These are phyloP conservation scores for Penicillium verrucosum DNA, from an alignment of 2,329 filamentous ascomycete species.

Conservation along the genomic window DNA sequence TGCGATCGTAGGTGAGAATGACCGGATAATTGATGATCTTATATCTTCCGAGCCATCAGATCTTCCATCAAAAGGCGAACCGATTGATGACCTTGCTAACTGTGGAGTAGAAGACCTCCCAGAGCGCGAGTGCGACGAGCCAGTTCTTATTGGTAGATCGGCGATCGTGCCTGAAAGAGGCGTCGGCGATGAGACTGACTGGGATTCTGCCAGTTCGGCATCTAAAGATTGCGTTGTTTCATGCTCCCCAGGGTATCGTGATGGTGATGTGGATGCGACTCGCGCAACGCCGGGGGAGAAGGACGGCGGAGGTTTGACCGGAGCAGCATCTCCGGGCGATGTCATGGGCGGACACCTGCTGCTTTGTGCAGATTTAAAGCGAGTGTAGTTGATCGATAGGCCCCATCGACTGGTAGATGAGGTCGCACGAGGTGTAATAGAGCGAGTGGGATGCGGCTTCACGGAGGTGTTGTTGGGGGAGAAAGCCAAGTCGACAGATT, in stretches of 20 bases:
- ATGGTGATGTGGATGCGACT: slow-evolving; percentile 61
- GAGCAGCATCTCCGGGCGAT: slow-evolving; percentile 62
- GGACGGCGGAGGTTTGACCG: slow-evolving; percentile 66
- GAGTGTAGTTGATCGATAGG: slow-evolving; percentile 21
- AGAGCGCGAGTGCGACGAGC: slow-evolving; percentile 62
- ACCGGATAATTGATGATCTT: slow-evolving; percentile 67
- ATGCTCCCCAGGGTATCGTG: slow-evolving; percentile 50
- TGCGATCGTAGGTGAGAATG: slow-evolving; percentile 85
- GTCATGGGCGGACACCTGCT: slow-evolving; percentile 61
- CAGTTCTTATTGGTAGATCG: slow-evolving; percentile 65
- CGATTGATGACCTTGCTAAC: slow-evolving; percentile 47
- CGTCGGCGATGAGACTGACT: slow-evolving; percentile 57
- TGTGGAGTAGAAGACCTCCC: slow-evolving; percentile 54
- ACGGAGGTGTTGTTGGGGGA: slow-evolving; percentile 17
- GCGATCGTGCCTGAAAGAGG: slow-evolving; percentile 59
- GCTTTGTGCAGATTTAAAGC: slow-evolving; percentile 23
- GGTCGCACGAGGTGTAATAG: slow-evolving; percentile 1
- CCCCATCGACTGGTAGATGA: slow-evolving; percentile 29
- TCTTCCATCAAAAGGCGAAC: slow-evolving; percentile 52
- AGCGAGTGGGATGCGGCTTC: slow-evolving; percentile 6
- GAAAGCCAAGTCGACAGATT: slow-evolving; percentile 16
- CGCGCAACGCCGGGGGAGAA: slow-evolving; percentile 65
- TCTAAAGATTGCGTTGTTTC: slow-evolving; percentile 50
- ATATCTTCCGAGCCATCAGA: slow-evolving; percentile 54
- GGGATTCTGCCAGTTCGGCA: slow-evolving; percentile 50